phyloP scores from a whole-genome alignment of 192 early-diverging fungal genomes.

The Lunasporangiospora selenospora region DNA sequence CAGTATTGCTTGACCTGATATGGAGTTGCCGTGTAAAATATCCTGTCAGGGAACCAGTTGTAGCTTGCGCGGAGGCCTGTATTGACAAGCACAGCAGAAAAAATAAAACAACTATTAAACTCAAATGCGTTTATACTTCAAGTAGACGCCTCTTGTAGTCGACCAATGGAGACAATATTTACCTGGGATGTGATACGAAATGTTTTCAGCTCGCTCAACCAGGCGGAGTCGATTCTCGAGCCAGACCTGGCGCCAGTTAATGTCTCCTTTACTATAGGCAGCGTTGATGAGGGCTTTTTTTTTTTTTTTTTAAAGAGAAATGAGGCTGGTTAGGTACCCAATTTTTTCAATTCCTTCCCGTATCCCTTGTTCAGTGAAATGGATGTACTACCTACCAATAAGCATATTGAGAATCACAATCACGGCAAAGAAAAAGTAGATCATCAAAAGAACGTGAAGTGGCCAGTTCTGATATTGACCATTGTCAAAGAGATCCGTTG shows the following conservation, averaged over 20 bases:
- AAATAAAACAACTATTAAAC: too few species aligned
- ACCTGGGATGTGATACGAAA: conserved; percentile 16
- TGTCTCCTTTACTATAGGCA: conserved; percentile 16
- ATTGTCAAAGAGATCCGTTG: conserved; percentile 13
- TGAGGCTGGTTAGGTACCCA: too few species aligned
- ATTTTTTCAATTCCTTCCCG: too few species aligned
- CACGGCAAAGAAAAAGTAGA: conserved; percentile 14
- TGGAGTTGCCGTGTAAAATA: conserved; percentile 17
- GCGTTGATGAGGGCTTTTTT: conserved; percentile 28
- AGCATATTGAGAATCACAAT: conserved; percentile 18
- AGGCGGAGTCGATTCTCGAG: conserved; percentile 18
- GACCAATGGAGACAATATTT: neutral
- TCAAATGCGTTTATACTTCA: too few species aligned
- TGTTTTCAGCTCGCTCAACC: conserved; percentile 20
- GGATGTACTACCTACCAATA: conserved; percentile 13
- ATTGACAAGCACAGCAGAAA: neutral
- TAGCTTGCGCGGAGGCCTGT: conserved; percentile 11
- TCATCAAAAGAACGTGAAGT: conserved; percentile 10
- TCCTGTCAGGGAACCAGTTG: conserved; percentile 16
- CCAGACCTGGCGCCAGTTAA: conserved; percentile 11
- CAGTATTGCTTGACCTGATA: conserved; percentile 6
- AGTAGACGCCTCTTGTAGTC: too few species aligned
- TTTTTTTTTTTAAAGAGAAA: too few species aligned
- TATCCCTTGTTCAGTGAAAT: too few species aligned
- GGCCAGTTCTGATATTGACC: conserved; percentile 2